Conservation (phyloP, 2,329 filamentous ascomycete species). For the Cordyceps javanica region DNA sequence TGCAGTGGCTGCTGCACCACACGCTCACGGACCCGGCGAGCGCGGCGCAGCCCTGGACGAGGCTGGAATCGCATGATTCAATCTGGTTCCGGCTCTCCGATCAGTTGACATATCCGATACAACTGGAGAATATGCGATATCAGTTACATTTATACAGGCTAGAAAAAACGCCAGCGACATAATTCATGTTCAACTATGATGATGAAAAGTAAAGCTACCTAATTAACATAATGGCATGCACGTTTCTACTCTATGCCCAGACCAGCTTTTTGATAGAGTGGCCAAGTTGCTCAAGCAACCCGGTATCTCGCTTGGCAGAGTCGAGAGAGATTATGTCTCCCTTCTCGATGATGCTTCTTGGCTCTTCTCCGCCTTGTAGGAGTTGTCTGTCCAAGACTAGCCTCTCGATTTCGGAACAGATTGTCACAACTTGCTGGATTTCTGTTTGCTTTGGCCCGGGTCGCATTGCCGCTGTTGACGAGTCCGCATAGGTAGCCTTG, state of each 20-base stretch:
- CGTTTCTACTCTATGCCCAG: slow-evolving; percentile 51
- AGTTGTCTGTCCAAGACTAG: slow-evolving; percentile 48
- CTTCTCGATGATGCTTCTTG: slow-evolving; percentile 44
- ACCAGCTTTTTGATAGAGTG: slow-evolving; percentile 92
- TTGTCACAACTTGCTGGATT: slow-evolving; percentile 50
- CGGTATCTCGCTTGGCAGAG: slow-evolving; percentile 82
- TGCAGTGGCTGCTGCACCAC: slow-evolving; percentile 88
- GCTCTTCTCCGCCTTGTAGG: slow-evolving; percentile 34
- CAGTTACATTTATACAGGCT: slow-evolving; percentile 76
- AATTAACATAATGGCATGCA: slow-evolving; percentile 4
- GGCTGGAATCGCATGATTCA: slow-evolving; percentile 68
- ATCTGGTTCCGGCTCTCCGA: slow-evolving; percentile 75
- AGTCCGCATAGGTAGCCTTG: slow-evolving; percentile 49
- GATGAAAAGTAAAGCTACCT: slow-evolving; percentile 2
- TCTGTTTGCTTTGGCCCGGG: slow-evolving; percentile 43
- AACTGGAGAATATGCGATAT: slow-evolving; percentile 90
- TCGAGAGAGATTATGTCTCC: slow-evolving; percentile 74
- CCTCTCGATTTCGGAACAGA: slow-evolving; percentile 72
- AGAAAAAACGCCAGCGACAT: slow-evolving; percentile 4
- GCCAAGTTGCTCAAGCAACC: slow-evolving; percentile 77
- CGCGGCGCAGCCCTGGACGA: slow-evolving; percentile 58
- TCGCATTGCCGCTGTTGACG: slow-evolving; percentile 48
- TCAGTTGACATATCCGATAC: slow-evolving; percentile 69
- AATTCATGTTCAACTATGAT: not conserved
- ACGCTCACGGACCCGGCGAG: slow-evolving; percentile 52